Evolutionary conservation across 352 stramenopile genomes (phyloP), one percentile per base, ranked within the genome.

Genomic region (Pythium diclinum): DNA sequence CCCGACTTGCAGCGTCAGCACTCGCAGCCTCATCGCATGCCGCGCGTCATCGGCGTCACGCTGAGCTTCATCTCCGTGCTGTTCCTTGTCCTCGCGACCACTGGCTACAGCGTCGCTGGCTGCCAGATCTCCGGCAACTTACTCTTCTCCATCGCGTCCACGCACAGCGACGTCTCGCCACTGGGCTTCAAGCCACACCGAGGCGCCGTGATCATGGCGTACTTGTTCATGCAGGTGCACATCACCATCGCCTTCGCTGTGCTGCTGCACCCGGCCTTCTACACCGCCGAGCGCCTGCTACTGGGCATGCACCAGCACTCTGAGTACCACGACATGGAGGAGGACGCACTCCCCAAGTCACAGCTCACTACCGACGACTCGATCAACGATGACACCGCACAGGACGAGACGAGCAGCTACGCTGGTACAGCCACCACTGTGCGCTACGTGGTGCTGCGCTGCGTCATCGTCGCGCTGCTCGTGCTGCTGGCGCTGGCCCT

Each of bases 181-280:
- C 59, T 76, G 21, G 72, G 72, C 14, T 78, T 76, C 56, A 40
- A 19, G 9, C 36, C 63, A 4, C 30, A 57, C 23, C 63, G 65
- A 8, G 67, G 52, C 32, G 52, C 61, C 13, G 72, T 77, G 4
- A 67, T 76, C 13, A 30, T 76, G 40, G 69, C 64, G 25, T 80
- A 63, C 38, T 61, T 70, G 21, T 72, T 71, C 63, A 83, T 83
- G 75, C 73, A 81, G 25, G 19, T 75, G 52, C 74, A 78, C 59
- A 75, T 78, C 30, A 65, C 71, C 11, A 75, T 77, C 42, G 68
- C 71, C 9, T 77, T 77, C n/a, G 36, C 71, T 4, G 60, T 75
- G 40, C 38, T 77, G 19, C 51, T 77, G 1, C 61, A 72, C 54
- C 71, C 71, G 3, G 71, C 67, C 1, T 73, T 75, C 38, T 73